Evolutionary conservation across 495 filamentous ascomycete species (phyloP).

Genomic region (Penicillium longicatenatum): DNA sequence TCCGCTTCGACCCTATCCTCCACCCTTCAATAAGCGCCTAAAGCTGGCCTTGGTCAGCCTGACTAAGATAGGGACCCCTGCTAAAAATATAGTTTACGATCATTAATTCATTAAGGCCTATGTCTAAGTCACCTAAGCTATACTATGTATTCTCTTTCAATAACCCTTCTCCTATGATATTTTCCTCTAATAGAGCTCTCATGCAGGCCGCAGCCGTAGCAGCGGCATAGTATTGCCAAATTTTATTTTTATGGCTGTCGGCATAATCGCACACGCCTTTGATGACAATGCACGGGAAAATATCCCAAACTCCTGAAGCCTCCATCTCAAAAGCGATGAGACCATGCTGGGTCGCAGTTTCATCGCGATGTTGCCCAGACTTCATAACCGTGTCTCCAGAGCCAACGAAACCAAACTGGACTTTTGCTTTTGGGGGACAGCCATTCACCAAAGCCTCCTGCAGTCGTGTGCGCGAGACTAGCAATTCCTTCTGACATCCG

Average conservation of each 20-base stretch:
- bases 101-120: too few species aligned
- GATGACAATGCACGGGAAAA: conserved; percentile 9
- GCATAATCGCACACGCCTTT: conserved; percentile 14
- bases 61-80: too few species aligned
- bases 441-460: neutral
- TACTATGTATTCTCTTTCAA: too few species aligned
- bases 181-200: neutral
- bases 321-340: conserved; percentile 50
- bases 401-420: conserved; percentile 28
- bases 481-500: neutral
- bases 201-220: neutral
- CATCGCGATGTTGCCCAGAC: conserved; percentile 28
- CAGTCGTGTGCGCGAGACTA: neutral
- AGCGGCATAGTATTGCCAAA: conserved; percentile 6
- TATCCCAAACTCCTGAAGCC: conserved; percentile 7
- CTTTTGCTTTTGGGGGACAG: neutral
- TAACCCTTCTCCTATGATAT: too few species aligned
- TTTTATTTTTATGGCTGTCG: conserved; percentile 13
- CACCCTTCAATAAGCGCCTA: too few species aligned
- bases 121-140: too few species aligned
- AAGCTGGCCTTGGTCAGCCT: too few species aligned
- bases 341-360: conserved; percentile 11
- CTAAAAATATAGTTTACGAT: too few species aligned
- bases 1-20: too few species aligned
- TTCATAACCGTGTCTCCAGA: conserved; percentile 37